Conservation (phyloP, 495 filamentous ascomycete species). For the Massariosphaeria phaeospora region DNA sequence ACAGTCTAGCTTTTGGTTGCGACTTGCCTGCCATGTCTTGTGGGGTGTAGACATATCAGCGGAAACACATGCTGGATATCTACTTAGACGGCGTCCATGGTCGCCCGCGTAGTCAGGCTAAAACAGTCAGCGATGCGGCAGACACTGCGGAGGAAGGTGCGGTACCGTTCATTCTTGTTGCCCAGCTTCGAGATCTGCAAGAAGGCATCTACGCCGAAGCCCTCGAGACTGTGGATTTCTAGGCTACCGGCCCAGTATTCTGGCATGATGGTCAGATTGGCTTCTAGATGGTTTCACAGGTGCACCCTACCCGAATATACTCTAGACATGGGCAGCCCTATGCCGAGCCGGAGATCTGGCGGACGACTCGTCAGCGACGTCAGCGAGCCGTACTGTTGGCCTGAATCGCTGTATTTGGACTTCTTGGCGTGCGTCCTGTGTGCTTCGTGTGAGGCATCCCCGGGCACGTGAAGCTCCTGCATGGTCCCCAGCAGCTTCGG, state of each 20-base stretch:
- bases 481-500: slow-evolving; percentile 92
- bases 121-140: slow-evolving; percentile 1
- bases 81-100: slow-evolving; percentile 75
- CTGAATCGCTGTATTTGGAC: slow-evolving; percentile 32
- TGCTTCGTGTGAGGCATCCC: neutral
- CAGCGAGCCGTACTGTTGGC: slow-evolving; percentile 54
- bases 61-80: too few species aligned
- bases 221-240: slow-evolving; percentile 88
- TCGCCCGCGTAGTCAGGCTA: slow-evolving; percentile 70
- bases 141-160: neutral
- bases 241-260: slow-evolving; percentile 97
- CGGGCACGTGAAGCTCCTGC: slow-evolving; percentile 62
- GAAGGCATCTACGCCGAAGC: slow-evolving; percentile 97
- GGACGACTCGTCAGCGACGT: slow-evolving; percentile 72
- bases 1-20: too few species aligned
- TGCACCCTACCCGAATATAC: slow-evolving; percentile 62
- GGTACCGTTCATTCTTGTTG: slow-evolving; percentile 88
- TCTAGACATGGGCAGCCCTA: slow-evolving; percentile 88
- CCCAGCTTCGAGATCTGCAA: slow-evolving; percentile 94
- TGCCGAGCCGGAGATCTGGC: slow-evolving; percentile 83
- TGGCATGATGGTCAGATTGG: neutral
- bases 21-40: too few species aligned
- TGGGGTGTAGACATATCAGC: too few species aligned
- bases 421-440: slow-evolving; percentile 20
- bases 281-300: too few species aligned